A percentile compares a stretch with the other conserved stretches of the same genome.
Evolutionary conservation across 768 basidiomycete genomes (phyloP).

Genomic region (Panaeolus cyanescens): DNA sequence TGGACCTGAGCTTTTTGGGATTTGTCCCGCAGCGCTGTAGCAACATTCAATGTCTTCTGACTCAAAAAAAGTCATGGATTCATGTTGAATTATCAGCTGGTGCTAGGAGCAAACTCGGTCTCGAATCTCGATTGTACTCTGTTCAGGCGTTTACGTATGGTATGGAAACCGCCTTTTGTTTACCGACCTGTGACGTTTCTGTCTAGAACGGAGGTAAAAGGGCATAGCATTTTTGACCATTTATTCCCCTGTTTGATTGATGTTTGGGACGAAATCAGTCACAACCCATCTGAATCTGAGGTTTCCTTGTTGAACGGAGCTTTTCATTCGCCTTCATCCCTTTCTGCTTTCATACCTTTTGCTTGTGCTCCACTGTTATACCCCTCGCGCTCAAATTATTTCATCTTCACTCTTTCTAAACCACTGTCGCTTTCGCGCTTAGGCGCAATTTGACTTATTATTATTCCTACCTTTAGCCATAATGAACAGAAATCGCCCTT

Average conservation of each 20-base stretch:
- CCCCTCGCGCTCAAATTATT: not conserved
- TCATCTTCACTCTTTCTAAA: not conserved
- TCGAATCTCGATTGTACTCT: not conserved
- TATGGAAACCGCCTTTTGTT: not conserved
- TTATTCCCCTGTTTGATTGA: not conserved
- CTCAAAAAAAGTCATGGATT: not conserved
- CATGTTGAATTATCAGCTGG: not conserved
- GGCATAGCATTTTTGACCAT: not conserved
- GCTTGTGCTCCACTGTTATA: not conserved
- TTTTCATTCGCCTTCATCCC: not conserved
- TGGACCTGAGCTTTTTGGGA: not conserved
- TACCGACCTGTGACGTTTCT: not conserved
- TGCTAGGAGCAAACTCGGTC: not conserved
- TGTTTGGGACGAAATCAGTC: not conserved
- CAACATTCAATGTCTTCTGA: not conserved
- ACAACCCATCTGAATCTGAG: not conserved
- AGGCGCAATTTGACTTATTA: not conserved
- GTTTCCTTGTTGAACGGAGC: not conserved
- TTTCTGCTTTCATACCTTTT: not conserved
- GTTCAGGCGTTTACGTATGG: too few relatives aligned
- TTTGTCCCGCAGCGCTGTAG: not conserved
- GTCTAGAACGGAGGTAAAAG: not conserved
- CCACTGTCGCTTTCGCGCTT: slow-evolving; percentile 1
- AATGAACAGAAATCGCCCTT: not conserved
- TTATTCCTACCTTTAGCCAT: not conserved